Conservation (phyloP, 2,329 filamentous ascomycete species). For the Colletotrichum costaricense region DNA sequence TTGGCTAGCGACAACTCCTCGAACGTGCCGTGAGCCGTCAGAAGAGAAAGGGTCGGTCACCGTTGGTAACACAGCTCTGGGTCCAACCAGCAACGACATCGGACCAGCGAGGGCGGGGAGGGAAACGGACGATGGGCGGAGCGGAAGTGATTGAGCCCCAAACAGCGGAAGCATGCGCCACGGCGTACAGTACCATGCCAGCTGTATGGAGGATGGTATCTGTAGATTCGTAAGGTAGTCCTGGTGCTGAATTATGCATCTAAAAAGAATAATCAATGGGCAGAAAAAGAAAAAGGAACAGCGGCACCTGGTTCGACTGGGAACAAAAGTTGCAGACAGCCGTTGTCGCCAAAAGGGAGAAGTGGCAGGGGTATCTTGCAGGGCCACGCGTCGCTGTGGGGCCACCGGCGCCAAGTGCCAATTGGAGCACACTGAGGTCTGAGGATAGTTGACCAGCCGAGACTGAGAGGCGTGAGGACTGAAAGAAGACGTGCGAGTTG, state of each 20-base stretch:
- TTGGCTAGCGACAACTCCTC: neutral
- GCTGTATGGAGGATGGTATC: neutral
- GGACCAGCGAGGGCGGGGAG: neutral
- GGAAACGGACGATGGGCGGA: slow-evolving; percentile 18
- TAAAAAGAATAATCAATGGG: neutral
- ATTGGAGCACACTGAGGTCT: neutral
- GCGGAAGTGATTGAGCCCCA: slow-evolving; percentile 18
- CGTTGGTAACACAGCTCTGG: neutral
- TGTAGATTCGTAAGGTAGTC: neutral
- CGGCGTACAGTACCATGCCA: neutral
- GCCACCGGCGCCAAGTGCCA: slow-evolving; percentile 4
- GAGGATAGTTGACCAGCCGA: neutral
- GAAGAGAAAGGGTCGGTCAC: neutral
- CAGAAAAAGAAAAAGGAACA: neutral
- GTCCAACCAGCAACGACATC: neutral
- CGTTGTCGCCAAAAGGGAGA: slow-evolving; percentile 9
- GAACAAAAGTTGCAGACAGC: neutral
- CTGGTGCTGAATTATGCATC: neutral
- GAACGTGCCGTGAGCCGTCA: neutral
- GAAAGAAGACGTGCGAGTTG: no score
- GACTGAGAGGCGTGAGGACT: neutral
- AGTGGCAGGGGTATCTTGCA: neutral
- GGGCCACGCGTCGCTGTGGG: slow-evolving; percentile 32
- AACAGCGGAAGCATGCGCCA: neutral
- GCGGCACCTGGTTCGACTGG: neutral